Base-by-base conservation (phyloP, 1,284 basidiomycete species). In the Ganoderma leucocontextum region DNA sequence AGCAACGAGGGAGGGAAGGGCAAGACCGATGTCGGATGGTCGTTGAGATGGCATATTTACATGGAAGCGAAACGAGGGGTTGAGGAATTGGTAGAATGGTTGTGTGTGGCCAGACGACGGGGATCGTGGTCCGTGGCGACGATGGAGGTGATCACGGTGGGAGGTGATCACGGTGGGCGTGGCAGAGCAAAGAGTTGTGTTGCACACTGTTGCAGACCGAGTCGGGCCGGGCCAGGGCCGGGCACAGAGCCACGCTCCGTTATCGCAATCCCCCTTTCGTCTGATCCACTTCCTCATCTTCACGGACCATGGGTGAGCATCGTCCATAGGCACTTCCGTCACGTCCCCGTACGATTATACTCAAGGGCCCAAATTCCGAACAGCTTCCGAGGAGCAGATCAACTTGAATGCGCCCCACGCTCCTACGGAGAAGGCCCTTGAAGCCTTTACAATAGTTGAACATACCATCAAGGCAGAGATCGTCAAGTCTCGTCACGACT, bases 391-490 rank as follows among this genome's bases (percentile, higher is more conserved):
- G 62, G 90, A 92, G 71, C 78, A 83, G 65, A 79, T 93, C 41
- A 77, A 77, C 55, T 80, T 93, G 70, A 91, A 88, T 75, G 83
- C 78, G 1, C 81, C 89, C 0, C 91, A 93, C 75, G 2, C 78
- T 7, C 92, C 92, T 5, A 79, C 82, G 39, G 77, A 77, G 57
- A 90, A 87, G 72, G 87, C 89, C 12, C 79, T 91, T 68, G 86
- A 89, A 62, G 91, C 90, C 0, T 93, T 93, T 81, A 81, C 83
- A 53, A 67, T 77, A 63, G 82, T 91, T 66, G 78, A 87, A 39
- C 80, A 77, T 42, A 77, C 75, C 25, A 90, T 94, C 83, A 92
- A 90, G 79, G 64, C 79, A 17, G 89, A 87, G 75, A 87, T 93
- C 72, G 58, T 88, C 68, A 87, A 84, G 70, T 90, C 90, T 61